Base-by-base conservation (phyloP, 331 rosid genomes). In the Dryas integrifolia region DNA sequence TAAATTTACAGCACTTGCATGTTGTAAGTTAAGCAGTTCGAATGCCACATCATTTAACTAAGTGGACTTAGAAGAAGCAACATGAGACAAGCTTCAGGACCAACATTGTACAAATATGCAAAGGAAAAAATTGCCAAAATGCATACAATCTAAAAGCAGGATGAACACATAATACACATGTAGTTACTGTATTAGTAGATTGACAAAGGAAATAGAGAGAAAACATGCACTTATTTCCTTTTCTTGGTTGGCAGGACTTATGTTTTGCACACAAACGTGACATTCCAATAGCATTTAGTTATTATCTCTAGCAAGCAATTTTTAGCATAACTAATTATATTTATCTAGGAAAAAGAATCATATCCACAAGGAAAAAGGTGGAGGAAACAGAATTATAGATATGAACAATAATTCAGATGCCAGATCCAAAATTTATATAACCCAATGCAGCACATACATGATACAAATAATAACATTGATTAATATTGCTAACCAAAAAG, bases 101-200 rank as follows among this genome's bases (percentile, higher is more conserved):
- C n/a, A 40, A 49, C 47, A 67, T n/a, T 46, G 18, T 46, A 46
- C 21, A 1, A 21, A 11, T 43, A 45, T 45, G 40, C n/a, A 10
- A 65, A 3, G n/a, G 3, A 4, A 11, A 63, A 4, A 13, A 6
- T 24, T 26, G 26, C 55, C 30, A 6, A 24, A 47, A 47, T 4
- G 44, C 44, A 47, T 21, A 48, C 71, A 66, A 66, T 48, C 4
- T 21, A 66, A 38, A 47, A 45, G 21, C 65, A 65, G 21, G 56
- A 46, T 21, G 56, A 46, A 46, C 55, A 3, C 58, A 66, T 13
- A 48, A 14, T 44, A 18, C 9, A 18, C 41, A 65, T 6, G 5
- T 21, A 58, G 57, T 21, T 2, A 4, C 4, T n/a, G 14, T 44
- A 5, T 6, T 65, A 44, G 47, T 61, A 2, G n/a, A 58, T 14